A percentile compares a stretch with the other conserved stretches of the same genome.
phyloP scores from a whole-genome alignment of 1,284 basidiomycete species.

The Papiliotrema flavescens region DNA sequence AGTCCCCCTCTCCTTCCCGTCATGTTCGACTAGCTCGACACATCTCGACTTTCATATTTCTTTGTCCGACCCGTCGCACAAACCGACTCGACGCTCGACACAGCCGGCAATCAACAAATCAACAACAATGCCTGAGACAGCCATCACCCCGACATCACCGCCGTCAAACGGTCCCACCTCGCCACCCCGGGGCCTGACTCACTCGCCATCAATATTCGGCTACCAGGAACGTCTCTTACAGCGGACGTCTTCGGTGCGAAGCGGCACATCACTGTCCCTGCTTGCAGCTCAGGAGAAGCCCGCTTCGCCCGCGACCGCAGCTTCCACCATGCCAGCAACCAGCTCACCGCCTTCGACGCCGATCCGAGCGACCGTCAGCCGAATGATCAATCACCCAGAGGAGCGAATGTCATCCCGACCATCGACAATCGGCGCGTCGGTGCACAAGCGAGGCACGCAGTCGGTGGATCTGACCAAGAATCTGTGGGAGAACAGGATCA shows the following conservation, averaged over 20 bases:
- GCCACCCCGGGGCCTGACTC: slow-evolving; percentile 27
- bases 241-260: slow-evolving; percentile 12
- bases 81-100: no score
- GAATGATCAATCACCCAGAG: slow-evolving; percentile 21
- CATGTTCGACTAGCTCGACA: neutral
- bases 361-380: slow-evolving; percentile 26
- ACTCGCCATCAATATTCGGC: slow-evolving; percentile 38
- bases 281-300: slow-evolving; percentile 5
- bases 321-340: slow-evolving; percentile 1
- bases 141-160: neutral
- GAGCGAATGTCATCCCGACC: neutral
- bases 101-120: neutral
- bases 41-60: neutral
- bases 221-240: slow-evolving; percentile 38
- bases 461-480: slow-evolving; percentile 38
- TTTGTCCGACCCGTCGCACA: no score
- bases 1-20: no score
- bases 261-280: slow-evolving; percentile 1
- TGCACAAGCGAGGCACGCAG: slow-evolving; percentile 5
- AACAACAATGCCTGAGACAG: neutral
- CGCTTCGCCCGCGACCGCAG: slow-evolving; percentile 15
- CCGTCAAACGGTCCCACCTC: slow-evolving; percentile 7
- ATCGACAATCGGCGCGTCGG: slow-evolving; percentile 16
- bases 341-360: slow-evolving; percentile 31
- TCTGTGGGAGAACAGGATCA: slow-evolving; percentile 45